Base-by-base conservation (phyloP, 176 grass and related monocot genomes). In the Areca catechu region DNA sequence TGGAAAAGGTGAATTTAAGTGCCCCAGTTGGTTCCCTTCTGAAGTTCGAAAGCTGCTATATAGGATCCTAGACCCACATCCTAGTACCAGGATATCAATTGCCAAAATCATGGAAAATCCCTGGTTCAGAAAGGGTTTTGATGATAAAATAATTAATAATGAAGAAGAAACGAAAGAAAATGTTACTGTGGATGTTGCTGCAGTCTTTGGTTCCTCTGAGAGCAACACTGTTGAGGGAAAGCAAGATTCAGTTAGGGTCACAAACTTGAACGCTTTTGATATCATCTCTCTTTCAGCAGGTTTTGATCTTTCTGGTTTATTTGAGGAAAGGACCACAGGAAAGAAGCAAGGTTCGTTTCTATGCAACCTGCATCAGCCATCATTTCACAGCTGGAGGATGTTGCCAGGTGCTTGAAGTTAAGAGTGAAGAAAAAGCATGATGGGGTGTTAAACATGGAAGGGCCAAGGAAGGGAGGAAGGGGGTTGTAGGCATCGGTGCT, bases 191-290 rank as follows among this genome's bases (percentile, higher is more conserved):
- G 71, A 24, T 66, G 78, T 69, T 37, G 58, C 74, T 61, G 16
- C 67, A 47, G 71, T 56, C 0, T 76, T 67, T 56, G 27, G 48
- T n/a, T 75, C 37, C 1, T 22, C 61, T 54, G 67, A 60, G 20
- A 70, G 58, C 67, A 76, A 65, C 49, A 52, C 50, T 43, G 74
- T 58, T 16, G 78, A 70, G 19, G 80, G 23, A 60, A 97, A 84
- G 72, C 74, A 66, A 74, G 83, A 80, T 15, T 70, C 67, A 4
- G 62, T 59, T 62, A 88, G 61, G 54, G 67, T 91, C 10, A 71
- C 61, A 59, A 91, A 77, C 54, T 76, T 97, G 61, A 97, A 91
- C 69, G 92, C 92, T 29, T 97, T 97, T 80, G 86, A 88, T 47
- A 91, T 97, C 22, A 91, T 97, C 22, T 88, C 86, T 72, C 77